Base-by-base conservation (phyloP, 257 asterid genomes). In the Orobanche coerulescens region DNA sequence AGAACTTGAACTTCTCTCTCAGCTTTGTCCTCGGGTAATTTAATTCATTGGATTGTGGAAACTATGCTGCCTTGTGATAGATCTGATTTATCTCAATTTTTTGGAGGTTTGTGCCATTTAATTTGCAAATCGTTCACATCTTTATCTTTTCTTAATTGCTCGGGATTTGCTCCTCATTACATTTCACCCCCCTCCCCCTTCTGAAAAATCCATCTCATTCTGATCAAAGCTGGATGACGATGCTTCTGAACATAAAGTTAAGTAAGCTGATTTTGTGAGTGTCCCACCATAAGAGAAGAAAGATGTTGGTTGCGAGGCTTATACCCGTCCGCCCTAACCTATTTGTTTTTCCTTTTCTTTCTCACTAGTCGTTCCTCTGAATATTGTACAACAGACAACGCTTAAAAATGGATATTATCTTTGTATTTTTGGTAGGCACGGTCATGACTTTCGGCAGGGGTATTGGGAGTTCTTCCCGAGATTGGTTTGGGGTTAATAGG, bases 1-100 rank as follows among this genome's bases (percentile, higher is more conserved):
- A 30, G 88, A 83, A 33, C 52, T 90, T 58, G 87, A 87, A 71
- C 77, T 76, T 73, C 87, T 90, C 52, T 70, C 91, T 62, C 78
- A 76, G 65, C 66, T 87, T 70, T 90, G 86, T 68, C 94, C 96
- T 16, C 74, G 80, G 96, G 97, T 90, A 76, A 63, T 7, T 30
- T n/a, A n/a, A n/a, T 61, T 58, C 15, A 39, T 70, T 28, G 25
- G 52, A 43, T 66, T 60, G 48, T 14, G 1, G 39, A 50, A 59
- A 37, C 34, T 65, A 6, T 61, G 23, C 52, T 31, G 64, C 8
- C 49, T 18, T 55, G 61, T 57, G 25, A 50, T 23, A 23, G 9
- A 19, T 46, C 52, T 15, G 52, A 6, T 46, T 46, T 16, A 4
- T 15, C 23, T 18, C 4, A 8, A 5, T 14, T 44, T 44, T 44